Evolutionary conservation across 176 grass and related monocot genomes (phyloP).

Genomic region (Rhynchospora tenuis): DNA sequence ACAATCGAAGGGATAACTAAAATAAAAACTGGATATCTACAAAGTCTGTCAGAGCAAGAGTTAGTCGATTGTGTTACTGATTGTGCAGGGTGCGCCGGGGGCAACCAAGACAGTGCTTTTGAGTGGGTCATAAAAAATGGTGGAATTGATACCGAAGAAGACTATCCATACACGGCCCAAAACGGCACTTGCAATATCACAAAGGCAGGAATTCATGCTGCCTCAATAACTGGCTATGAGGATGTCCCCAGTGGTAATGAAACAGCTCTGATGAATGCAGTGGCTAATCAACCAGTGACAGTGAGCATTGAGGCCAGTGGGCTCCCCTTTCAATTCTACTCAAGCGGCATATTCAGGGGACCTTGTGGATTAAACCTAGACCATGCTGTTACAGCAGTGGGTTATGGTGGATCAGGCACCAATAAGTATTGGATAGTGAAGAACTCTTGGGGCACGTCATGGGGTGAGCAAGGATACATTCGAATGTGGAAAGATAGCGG

Average conservation of each 20-base stretch:
- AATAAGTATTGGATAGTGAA: slow-evolving; percentile 44
- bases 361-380: neutral
- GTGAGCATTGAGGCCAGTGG: slow-evolving; percentile 12
- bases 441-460: slow-evolving; percentile 37
- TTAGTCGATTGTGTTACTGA: slow-evolving; percentile 30
- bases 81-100: neutral
- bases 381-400: slow-evolving; percentile 15
- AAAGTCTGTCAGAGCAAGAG: slow-evolving; percentile 37
- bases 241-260: neutral
- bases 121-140: slow-evolving; percentile 26
- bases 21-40: slow-evolving; percentile 24
- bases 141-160: slow-evolving; percentile 20
- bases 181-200: slow-evolving; percentile 17
- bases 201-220: slow-evolving; percentile 17
- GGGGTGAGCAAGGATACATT: slow-evolving; percentile 36
- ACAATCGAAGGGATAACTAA: slow-evolving; percentile 28
- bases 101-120: neutral
- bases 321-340: slow-evolving; percentile 23
- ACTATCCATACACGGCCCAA: slow-evolving; percentile 34
- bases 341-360: slow-evolving; percentile 22
- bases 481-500: slow-evolving; percentile 23
- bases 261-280: slow-evolving; percentile 25
- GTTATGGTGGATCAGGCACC: slow-evolving; percentile 15
- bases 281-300: slow-evolving; percentile 23
- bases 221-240: neutral